phyloP scores from a whole-genome alignment of 176 grass and related monocot species.

The Musa troglodytarum region DNA sequence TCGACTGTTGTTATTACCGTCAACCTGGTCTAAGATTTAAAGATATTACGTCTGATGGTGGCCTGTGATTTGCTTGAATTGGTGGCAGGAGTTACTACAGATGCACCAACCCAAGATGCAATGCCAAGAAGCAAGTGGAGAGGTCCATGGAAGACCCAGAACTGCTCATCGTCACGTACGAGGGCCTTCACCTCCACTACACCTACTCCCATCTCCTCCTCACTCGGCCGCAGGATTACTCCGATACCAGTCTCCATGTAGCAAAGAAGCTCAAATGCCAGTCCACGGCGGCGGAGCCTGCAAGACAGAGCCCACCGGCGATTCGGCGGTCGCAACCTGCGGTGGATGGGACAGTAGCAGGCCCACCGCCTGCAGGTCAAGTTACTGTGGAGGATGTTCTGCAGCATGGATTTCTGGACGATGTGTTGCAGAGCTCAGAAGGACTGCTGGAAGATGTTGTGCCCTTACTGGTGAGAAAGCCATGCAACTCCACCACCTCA shows the following conservation, averaged over 20 bases:
- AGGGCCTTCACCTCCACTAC: conserved; percentile 17
- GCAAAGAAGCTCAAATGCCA: conserved; percentile 8
- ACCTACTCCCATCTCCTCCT: conserved; percentile 16
- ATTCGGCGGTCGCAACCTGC: neutral
- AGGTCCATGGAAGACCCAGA: conserved; percentile 14
- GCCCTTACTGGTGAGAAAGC: conserved; percentile 9
- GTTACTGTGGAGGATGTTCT: neutral
- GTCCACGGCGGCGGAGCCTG: neutral
- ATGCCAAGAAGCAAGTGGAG: conserved; percentile 20
- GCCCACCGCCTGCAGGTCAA: too few relatives aligned
- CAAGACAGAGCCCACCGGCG: neutral
- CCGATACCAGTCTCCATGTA: neutral
- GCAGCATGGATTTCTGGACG: neutral
- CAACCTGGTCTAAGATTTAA: neutral
- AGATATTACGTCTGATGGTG: neutral
- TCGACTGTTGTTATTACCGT: too few relatives aligned
- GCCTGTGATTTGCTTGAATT: neutral
- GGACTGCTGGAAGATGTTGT: conserved; percentile 18
- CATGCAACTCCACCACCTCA: neutral
- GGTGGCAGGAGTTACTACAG: conserved; percentile 11
- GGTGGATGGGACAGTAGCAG: neutral
- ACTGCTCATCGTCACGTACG: conserved; percentile 8
- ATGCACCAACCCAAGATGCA: conserved; percentile 15
- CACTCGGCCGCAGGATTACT: neutral
- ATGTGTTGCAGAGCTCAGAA: neutral